These are phyloP conservation scores for Pythium folliculosum DNA, from an alignment of 352 stramenopile species.

Conservation along the genomic window DNA sequence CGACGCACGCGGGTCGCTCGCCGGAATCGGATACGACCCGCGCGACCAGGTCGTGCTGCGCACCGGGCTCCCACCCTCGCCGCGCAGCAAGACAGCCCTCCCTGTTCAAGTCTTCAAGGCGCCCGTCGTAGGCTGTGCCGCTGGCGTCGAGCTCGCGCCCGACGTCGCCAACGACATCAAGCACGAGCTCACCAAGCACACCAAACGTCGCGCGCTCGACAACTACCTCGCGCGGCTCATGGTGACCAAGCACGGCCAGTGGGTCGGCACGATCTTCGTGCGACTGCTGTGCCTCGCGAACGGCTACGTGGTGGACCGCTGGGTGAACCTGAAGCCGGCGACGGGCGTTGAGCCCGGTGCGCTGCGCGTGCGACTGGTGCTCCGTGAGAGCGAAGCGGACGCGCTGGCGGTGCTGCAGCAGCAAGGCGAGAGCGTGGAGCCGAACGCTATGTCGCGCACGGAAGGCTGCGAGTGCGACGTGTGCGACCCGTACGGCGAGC, in stretches of 20 bases:
- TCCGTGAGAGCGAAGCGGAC: conserved; percentile 1
- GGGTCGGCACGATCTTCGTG: conserved; percentile 6
- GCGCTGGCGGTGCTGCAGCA: neutral
- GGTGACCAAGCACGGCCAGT: neutral
- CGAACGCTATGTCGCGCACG: neutral
- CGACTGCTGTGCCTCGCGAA: conserved; percentile 2
- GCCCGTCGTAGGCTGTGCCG: neutral
- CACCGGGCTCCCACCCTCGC: neutral
- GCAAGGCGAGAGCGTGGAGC: neutral
- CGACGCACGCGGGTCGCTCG: conserved; percentile 6
- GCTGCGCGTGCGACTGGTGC: neutral
- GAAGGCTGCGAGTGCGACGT: conserved; percentile 13
- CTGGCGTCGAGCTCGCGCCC: neutral
- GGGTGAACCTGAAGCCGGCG: neutral
- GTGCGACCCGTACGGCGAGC: conserved; percentile 7
- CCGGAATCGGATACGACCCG: neutral
- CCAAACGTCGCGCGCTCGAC: neutral
- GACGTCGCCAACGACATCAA: conserved; percentile 3
- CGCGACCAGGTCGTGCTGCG: neutral
- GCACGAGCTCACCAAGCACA: neutral
- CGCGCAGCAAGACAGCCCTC: neutral
- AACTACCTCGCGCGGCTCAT: neutral
- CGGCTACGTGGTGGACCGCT: conserved; percentile 6
- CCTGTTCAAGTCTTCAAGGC: neutral
- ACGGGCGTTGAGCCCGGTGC: neutral